Conservation (phyloP, 1,139 yeast species). For the Zygoascus hellenicus region DNA sequence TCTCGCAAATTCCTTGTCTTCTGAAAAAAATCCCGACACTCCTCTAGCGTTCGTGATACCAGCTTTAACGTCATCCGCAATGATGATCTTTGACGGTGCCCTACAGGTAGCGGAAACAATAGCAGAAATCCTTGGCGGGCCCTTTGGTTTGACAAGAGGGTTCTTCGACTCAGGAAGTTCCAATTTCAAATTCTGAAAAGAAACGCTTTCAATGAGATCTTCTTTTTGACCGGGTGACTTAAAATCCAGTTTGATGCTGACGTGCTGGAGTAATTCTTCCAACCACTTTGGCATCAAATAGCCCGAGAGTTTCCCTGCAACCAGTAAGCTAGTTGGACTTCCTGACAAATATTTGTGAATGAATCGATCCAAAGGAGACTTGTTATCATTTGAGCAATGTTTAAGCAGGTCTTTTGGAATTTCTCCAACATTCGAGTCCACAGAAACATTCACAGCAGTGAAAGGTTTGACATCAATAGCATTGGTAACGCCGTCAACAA, state of each 20-base stretch:
- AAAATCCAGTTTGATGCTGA: slow-evolving; percentile 17
- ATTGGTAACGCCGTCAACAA: slow-evolving; percentile 20
- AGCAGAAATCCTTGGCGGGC: slow-evolving; percentile 24
- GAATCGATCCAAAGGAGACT: slow-evolving; percentile 23
- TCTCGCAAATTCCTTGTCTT: slow-evolving; percentile 28
- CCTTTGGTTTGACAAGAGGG: slow-evolving; percentile 18
- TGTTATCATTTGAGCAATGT: slow-evolving; percentile 19
- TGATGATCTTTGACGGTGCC: slow-evolving; percentile 20
- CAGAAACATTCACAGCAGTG: slow-evolving; percentile 15
- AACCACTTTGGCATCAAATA: slow-evolving; percentile 21
- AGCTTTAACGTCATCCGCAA: slow-evolving; percentile 17
- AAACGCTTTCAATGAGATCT: slow-evolving; percentile 22
- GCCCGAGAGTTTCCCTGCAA: slow-evolving; percentile 16
- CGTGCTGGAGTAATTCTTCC: slow-evolving; percentile 12
- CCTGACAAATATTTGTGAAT: slow-evolving; percentile 23
- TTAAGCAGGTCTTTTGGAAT: slow-evolving; percentile 17
- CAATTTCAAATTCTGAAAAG: slow-evolving; percentile 21
- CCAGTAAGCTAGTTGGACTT: slow-evolving; percentile 13
- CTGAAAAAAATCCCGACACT: slow-evolving; percentile 27
- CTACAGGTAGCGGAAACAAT: slow-evolving; percentile 19
- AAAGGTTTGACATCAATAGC: slow-evolving; percentile 19
- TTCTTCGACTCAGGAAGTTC: slow-evolving; percentile 18
- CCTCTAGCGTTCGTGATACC: slow-evolving; percentile 27
- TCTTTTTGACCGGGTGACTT: slow-evolving; percentile 12
- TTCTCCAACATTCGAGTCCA: slow-evolving; percentile 15